Conservation (phyloP, 495 filamentous ascomycete genomes). For the Parachaetomium inaequale region DNA sequence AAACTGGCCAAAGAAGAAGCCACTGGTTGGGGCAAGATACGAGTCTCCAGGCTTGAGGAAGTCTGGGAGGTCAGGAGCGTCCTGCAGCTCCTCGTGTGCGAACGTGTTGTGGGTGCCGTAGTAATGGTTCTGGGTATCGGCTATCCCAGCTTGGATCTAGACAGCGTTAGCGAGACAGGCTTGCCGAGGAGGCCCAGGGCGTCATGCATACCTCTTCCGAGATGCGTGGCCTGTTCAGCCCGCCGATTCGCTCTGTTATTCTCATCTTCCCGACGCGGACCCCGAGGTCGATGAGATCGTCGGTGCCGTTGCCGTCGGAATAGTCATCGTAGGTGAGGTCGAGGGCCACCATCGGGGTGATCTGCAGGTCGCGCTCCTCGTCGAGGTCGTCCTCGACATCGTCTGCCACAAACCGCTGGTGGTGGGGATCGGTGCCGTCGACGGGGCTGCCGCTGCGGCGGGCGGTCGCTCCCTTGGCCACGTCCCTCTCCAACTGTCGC, state of each 20-base stretch:
- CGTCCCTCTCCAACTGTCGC: conserved; percentile 56
- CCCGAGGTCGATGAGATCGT: conserved; percentile 67
- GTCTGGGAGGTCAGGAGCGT: conserved; percentile 32
- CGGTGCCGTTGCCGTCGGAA: conserved; percentile 45
- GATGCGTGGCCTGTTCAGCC: conserved; percentile 56
- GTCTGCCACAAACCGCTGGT: conserved; percentile 40
- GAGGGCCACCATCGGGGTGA: conserved; percentile 52
- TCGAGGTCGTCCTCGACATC: conserved; percentile 41
- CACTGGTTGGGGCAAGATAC: conserved; percentile 58
- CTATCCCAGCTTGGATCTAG: conserved; percentile 32
- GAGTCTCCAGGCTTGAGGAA: conserved; percentile 50
- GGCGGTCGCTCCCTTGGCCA: conserved; percentile 34
- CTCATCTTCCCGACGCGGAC: conserved; percentile 66
- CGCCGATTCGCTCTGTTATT: conserved; percentile 68
- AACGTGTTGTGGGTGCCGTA: background rate
- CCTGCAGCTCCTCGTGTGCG: conserved; percentile 4
- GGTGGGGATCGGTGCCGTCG: background rate
- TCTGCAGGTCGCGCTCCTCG: conserved; percentile 50
- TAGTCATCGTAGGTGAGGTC: conserved; percentile 65
- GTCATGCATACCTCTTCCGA: conserved; percentile 56
- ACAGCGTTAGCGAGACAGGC: background rate
- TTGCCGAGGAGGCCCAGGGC: background rate
- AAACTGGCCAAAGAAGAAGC: conserved; percentile 61
- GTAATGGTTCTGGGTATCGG: background rate
- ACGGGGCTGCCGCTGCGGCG: background rate